Conservation (phyloP, 208 protist genomes). For the Acanthamoeba culbertsoni region DNA sequence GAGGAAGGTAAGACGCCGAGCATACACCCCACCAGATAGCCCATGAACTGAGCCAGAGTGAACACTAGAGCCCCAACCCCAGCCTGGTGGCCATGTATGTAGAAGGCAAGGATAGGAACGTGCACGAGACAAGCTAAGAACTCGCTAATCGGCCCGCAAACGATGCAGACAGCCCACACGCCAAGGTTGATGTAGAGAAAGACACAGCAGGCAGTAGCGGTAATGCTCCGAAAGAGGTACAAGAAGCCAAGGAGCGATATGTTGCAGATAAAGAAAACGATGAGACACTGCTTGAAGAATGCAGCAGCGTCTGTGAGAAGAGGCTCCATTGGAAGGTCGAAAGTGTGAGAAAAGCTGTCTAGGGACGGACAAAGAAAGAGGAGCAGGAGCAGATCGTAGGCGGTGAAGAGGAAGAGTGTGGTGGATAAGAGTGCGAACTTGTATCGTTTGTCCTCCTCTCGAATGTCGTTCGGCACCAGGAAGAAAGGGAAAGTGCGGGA, state of each 20-base stretch:
- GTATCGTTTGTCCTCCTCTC: neutral
- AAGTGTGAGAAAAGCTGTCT: neutral
- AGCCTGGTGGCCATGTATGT: neutral
- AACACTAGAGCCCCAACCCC: neutral
- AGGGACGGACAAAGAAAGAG: neutral
- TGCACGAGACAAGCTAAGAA: neutral
- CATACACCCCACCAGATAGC: neutral
- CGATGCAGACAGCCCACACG: neutral
- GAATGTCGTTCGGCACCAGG: neutral
- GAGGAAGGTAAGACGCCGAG: neutral
- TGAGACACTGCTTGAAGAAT: neutral
- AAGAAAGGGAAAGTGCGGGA: neutral
- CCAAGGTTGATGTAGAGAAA: neutral
- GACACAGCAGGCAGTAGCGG: neutral
- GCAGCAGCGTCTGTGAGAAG: neutral
- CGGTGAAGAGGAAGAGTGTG: neutral
- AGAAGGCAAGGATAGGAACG: constrained; percentile 17
- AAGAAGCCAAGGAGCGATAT: neutral
- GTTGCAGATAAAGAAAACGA: neutral
- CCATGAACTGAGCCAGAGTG: neutral
- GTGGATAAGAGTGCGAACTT: neutral
- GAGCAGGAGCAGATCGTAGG: neutral
- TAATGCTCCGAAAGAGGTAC: neutral
- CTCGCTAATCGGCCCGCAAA: neutral
- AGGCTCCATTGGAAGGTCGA: neutral